Percentiles rank a stretch among this genome's conserved stretches.
phyloP scores from a whole-genome alignment of 768 basidiomycete genomes.

The Grammothele lineata region DNA sequence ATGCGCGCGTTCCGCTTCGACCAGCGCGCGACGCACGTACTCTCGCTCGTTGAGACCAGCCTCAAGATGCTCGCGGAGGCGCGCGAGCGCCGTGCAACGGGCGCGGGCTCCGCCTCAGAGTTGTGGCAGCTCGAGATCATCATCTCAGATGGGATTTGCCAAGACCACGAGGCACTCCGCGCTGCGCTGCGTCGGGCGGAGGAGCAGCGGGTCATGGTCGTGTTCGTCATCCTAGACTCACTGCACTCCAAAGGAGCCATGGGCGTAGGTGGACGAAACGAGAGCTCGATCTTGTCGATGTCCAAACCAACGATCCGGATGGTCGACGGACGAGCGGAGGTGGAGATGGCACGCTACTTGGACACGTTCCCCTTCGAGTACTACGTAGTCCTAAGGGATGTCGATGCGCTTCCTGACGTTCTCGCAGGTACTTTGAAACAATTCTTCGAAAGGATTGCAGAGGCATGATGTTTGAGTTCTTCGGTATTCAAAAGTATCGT shows the following conservation, averaged over 20 bases:
- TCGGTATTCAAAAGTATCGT: too few relatives aligned
- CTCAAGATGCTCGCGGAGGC: constrained; percentile 72
- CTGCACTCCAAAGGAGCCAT: constrained; percentile 47
- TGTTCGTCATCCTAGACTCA: constrained; percentile 94
- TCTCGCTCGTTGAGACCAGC: constrained; percentile 75
- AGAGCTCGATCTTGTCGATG: constrained; percentile 86
- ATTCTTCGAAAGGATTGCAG: constrained; percentile 84
- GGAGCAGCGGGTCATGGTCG: constrained; percentile 90
- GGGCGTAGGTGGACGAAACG: constrained; percentile 19
- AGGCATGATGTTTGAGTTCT: constrained; percentile 46
- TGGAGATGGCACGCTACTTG: constrained; percentile 84
- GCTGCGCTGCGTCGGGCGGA: constrained; percentile 78
- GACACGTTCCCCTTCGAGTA: constrained; percentile 99
- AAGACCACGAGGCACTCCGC: constrained; percentile 85
- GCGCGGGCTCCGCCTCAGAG: constrained; percentile 67
- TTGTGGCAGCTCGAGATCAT: constrained; percentile 98
- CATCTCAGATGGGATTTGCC: constrained; percentile 98
- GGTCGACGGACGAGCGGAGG: constrained; percentile 76
- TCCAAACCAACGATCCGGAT: constrained; percentile 86
- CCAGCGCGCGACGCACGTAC: constrained; percentile 86
- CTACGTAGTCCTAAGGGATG: constrained; percentile 87
- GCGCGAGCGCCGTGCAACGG: constrained; percentile 56
- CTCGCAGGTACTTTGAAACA: constrained; percentile 85
- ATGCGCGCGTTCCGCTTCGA: constrained; percentile 85
- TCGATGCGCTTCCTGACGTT: constrained; percentile 89